Base-by-base conservation (phyloP, 495 filamentous ascomycete species). In the Lophium mytilinum region DNA sequence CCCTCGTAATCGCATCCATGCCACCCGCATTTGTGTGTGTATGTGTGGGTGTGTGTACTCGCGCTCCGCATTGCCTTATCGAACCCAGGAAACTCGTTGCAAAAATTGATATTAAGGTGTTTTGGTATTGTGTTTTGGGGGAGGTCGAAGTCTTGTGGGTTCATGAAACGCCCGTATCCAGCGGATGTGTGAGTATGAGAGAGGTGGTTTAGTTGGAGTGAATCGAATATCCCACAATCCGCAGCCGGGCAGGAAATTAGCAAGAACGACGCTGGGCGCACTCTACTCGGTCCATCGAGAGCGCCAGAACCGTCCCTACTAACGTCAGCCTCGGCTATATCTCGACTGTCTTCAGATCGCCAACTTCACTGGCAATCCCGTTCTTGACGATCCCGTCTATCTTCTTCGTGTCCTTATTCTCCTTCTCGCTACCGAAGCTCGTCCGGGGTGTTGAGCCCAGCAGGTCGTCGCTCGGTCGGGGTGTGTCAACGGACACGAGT, bases 401-500 rank as follows among this genome's bases (percentile, higher is more conserved):
- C 46, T 58, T 61, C 17, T 12, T 37, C 48, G 60, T 65, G 18
- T 61, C 54, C 30, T 57, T 60, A 36, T 65, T 63, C 45, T 64
- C 57, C 62, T 66, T 64, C 52, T 66, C 61, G 61, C 57, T 66
- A 30, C 64, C 55, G 33, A 61, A 49, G 49, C 59, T 62, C 1
- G 17, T 40, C 37, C 52, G 42, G 15, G 51, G 12, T 12, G 57
- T 39, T 3, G 45, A 24, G 15, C 37, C 41, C 5, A 36, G 35
- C 14, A 56, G 55, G 33, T 69, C 67, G 9, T 55, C 57, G 53
- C 68, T 70, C n/a, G 62, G 57, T 40, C 59, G 50, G 18, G 70
- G 70, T 4, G 70, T 68, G 52, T 72, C 69, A 0, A 69, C 58
- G 0, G 66, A 66, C 14, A 72, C 61, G 21, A 72, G 53, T 47